Percentiles rank a stretch among this genome's conserved stretches.
Evolutionary conservation across 2,329 filamentous ascomycete genomes (phyloP).

Genomic region (Graphiopsis chlorocephala): DNA sequence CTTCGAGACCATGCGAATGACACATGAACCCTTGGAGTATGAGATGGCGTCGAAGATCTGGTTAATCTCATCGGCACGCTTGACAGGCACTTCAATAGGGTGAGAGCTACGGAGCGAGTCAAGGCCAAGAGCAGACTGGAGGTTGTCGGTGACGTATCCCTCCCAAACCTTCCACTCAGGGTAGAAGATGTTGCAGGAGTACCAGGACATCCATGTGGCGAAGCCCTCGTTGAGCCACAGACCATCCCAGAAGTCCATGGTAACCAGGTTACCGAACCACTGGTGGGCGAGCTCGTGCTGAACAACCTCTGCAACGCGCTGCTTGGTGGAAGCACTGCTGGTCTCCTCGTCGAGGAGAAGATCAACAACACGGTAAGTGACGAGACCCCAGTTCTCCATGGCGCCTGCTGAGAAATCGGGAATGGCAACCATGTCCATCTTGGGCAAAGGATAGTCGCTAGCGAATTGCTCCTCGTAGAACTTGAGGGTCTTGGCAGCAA

Average conservation of each 20-base stretch:
- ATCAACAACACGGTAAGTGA: constrained; percentile 92
- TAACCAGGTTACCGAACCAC: constrained; percentile 97
- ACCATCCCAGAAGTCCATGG: constrained; percentile 98
- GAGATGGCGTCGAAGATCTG: constrained; percentile 98
- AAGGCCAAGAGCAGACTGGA: constrained; percentile 81
- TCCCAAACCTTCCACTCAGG: constrained; percentile 99
- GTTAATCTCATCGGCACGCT: constrained; percentile 92
- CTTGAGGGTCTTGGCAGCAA: constrained; percentile 82
- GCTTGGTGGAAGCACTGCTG: constrained; percentile 83
- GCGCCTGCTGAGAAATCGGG: constrained; percentile 93
- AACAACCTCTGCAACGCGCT: constrained; percentile 90
- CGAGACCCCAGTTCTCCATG: constrained; percentile 98
- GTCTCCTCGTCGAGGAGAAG: constrained; percentile 88
- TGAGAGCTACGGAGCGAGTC: constrained; percentile 93
- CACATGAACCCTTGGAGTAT: constrained; percentile 94
- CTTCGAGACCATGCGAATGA: constrained; percentile 94
- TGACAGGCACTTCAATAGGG: constrained; percentile 93
- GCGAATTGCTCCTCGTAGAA: constrained; percentile 97
- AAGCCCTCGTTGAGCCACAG: constrained; percentile 95
- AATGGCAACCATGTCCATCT: constrained; percentile 96
- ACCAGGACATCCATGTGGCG: constrained; percentile 90
- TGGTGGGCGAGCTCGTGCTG: constrained; percentile 97
- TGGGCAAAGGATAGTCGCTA: constrained; percentile 79
- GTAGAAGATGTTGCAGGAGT: constrained; percentile 91
- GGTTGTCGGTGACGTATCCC: constrained; percentile 86